Conservation (phyloP, 768 basidiomycete genomes). For the Sporobolomyces pararoseus region DNA sequence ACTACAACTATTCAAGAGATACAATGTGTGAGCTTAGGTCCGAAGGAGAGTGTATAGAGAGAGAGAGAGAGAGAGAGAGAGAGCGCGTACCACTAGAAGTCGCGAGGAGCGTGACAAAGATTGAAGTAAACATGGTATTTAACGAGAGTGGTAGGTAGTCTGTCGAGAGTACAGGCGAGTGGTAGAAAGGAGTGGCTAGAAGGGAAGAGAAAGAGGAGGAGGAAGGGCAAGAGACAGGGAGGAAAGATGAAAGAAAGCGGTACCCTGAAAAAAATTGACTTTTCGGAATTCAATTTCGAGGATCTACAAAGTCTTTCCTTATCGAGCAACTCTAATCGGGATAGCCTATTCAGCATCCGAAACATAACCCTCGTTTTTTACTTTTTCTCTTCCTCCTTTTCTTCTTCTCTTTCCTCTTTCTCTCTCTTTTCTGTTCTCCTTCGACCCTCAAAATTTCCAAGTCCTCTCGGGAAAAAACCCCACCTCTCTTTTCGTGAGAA, state of each 20-base stretch:
- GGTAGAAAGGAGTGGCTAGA: neutral
- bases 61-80: neutral
- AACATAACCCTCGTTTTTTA: neutral
- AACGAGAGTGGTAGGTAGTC: constrained; percentile 5
- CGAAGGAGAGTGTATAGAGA: neutral
- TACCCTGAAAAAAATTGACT: neutral
- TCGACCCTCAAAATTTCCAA: no score
- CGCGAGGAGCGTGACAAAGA: constrained; percentile 3
- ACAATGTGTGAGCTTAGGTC: neutral
- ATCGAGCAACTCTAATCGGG: neutral
- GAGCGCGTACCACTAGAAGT: neutral
- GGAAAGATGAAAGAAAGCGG: neutral
- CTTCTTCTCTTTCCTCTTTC: neutral
- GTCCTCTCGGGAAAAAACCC: no score
- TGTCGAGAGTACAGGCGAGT: neutral
- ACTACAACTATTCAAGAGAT: neutral
- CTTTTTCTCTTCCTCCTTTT: no score
- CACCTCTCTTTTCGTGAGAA: no score
- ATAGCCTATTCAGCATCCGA: neutral
- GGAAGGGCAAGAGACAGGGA: neutral
- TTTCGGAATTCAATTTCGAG: no score
- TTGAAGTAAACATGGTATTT: neutral
- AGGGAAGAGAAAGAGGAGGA: neutral
- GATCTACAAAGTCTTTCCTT: no score
- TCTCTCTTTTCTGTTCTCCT: neutral